Evolutionary conservation across 2,329 filamentous ascomycete species (phyloP), one percentile per base, ranked within the genome.

Genomic region (Shiraia bambusicola): DNA sequence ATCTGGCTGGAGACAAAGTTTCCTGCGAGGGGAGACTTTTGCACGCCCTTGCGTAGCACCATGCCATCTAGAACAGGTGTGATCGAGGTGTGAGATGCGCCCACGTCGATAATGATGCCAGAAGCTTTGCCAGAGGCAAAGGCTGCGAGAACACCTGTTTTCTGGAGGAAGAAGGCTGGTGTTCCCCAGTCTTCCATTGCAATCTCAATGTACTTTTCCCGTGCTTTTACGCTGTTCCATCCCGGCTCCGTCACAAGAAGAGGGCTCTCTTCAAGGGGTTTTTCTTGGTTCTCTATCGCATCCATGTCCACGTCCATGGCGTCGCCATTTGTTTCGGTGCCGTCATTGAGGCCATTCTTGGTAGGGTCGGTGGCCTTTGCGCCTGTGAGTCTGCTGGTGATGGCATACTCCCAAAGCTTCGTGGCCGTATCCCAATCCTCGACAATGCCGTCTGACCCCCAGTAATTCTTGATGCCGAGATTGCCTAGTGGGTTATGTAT

Each of bases 161-260:
- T 84, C 50, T 88, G 88, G 47, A 97, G 76, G 79, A 92, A 98
- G 70, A 96, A 97, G 4, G 93, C 93, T 13, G 93, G 93, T 41
- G 86, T 87, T 19, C 89, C 91, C 90, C 93, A 98, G 63, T 83
- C 88, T 76, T 98, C 93, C 85, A 98, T 96, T 45, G 89, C 90
- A 50, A 97, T 83, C 73, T 98, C 93, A 60, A 96, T 92, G 28
- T 86, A 85, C 79, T 93, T 95, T 73, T 98, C 93, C 46, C 94
- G 80, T 46, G 87, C 82, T 74, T 96, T 96, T 30, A 81, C 71
- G 17, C 83, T 79, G 71, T 95, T 97, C 91, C 92, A 97, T 9
- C 88, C 87, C 11, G 91, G 87, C 71, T 98, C 93, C 1, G 89
- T 95, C 81, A 98, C 86, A 45, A 98, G 77, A 47, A 98, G 74